Evolutionary conservation across 306 rosid genomes (phyloP), one percentile per base, ranked within the genome.

Genomic region (Castanea mollissima): DNA sequence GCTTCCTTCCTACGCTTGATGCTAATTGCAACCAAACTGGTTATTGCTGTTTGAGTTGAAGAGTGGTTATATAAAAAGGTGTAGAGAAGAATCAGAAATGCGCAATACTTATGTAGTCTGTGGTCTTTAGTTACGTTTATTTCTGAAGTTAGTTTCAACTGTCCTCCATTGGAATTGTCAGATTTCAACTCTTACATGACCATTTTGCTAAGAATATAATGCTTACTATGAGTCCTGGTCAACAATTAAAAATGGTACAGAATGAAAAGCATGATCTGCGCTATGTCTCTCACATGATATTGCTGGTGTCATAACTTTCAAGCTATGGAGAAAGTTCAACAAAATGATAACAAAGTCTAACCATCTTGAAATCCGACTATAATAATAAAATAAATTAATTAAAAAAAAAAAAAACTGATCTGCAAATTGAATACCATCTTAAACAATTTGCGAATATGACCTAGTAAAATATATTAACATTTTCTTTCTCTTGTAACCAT

Each of bases 401-500:
- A 1, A 25, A 25, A 25, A 25, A 67, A 32, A 4, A 67, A 34
- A 34, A 2, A 18, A 67, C 65, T 44, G 27, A 23, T 64, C 55
- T 19, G 55, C 52, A 18, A 2, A 20, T 67, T 35, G 51, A 68
- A 19, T 68, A 23, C 23, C 27, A 8, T 35, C 51, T 59, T 78
- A 56, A 31, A 52, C 11, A 31, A 15, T 67, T 12, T 46, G 72
- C 31, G 27, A 23, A 29, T 58, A 2, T n/a, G 73, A 31, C 25
- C 64, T 21, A 11, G 49, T 35, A 14, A 35, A 29, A 25, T 60
- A 34, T 65, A 19, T n/a, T 19, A 68, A 23, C 7, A 4, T 7
- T 14, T 68, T 67, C 18, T 14, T 4, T 67, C n/a, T 68, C 20
- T 65, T 85, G 85, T 55, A 81, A 59, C 55, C 81, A 75, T 80